These are phyloP conservation scores for Amanita muscaria DNA, from an alignment of 768 basidiomycete genomes.

Conservation along the genomic window DNA sequence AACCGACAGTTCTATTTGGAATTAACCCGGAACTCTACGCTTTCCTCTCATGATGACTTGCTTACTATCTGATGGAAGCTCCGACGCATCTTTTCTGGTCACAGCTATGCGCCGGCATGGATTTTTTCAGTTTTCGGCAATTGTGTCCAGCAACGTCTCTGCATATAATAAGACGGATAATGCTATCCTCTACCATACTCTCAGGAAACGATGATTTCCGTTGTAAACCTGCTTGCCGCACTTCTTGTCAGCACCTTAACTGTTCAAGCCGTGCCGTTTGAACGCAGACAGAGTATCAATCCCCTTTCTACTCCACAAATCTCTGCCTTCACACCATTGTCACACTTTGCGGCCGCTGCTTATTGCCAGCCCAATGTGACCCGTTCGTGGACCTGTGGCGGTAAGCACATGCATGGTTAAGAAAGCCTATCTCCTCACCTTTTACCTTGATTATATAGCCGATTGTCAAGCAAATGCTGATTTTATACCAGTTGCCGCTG, in stretches of 20 bases:
- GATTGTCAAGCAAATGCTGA: slow-evolving; percentile 31
- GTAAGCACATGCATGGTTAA: slow-evolving; percentile 18
- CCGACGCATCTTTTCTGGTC: too few species aligned
- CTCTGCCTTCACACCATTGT: slow-evolving; percentile 29
- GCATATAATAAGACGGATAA: too few species aligned
- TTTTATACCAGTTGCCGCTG: slow-evolving; percentile 35
- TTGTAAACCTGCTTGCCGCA: neutral
- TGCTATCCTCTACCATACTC: too few species aligned
- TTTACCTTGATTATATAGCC: slow-evolving; percentile 14
- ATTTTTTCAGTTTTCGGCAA: too few species aligned
- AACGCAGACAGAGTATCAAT: slow-evolving; percentile 18
- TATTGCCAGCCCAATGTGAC: slow-evolving; percentile 33
- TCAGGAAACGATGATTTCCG: slow-evolving; percentile 28
- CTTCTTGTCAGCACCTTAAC: neutral
- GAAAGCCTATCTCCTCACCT: neutral
- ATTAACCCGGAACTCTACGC: too few species aligned
- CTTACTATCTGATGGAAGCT: too few species aligned
- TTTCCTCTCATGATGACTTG: too few species aligned
- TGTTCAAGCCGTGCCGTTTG: slow-evolving; percentile 1
- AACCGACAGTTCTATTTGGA: too few species aligned
- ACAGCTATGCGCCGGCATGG: too few species aligned
- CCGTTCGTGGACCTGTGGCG: slow-evolving; percentile 38
- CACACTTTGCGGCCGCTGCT: slow-evolving; percentile 33
- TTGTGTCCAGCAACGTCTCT: too few species aligned
- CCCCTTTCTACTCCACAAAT: slow-evolving; percentile 28